Conservation (phyloP, 164 flowering plant species). For the Brasenia schreberi region DNA sequence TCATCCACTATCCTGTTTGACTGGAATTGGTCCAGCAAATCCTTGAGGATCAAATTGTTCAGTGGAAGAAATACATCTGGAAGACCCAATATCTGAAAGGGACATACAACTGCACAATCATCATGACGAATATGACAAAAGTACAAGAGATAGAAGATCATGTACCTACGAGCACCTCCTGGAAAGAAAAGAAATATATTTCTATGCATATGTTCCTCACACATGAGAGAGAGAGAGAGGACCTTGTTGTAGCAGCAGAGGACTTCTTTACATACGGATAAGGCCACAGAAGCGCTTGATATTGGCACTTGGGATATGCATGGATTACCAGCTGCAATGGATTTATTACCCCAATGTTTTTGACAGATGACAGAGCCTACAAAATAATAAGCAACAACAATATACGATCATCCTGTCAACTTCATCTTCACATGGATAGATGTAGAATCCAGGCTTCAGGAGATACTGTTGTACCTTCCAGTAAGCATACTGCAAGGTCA, state of each 20-base stretch:
- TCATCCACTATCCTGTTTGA: conserved; percentile 20
- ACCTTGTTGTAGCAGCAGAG: conserved; percentile 61
- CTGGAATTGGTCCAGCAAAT: conserved; percentile 56
- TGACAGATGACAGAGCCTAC: conserved; percentile 46
- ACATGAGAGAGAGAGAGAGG: neutral
- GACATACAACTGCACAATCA: neutral
- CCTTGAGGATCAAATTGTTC: conserved; percentile 27
- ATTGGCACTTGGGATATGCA: conserved; percentile 21
- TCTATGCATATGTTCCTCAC: too few species aligned
- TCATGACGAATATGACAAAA: neutral
- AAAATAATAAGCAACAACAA: neutral
- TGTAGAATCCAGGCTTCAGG: neutral
- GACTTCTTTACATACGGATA: conserved; percentile 37
- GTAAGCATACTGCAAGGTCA: conserved; percentile 26
- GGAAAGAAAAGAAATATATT: too few species aligned
- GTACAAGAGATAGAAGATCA: neutral
- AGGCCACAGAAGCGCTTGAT: conserved; percentile 30
- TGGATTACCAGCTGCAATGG: conserved; percentile 49
- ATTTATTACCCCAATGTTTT: conserved; percentile 53
- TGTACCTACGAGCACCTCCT: neutral
- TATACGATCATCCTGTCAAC: neutral
- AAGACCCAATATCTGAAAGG: conserved; percentile 45
- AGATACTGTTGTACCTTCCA: conserved; percentile 34
- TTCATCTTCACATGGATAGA: neutral
- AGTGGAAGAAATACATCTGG: conserved; percentile 23